Evolutionary conservation across 176 grass and related monocot species (phyloP), one percentile per base, ranked within the genome.

Genomic region (Urochloa ruziziensis): DNA sequence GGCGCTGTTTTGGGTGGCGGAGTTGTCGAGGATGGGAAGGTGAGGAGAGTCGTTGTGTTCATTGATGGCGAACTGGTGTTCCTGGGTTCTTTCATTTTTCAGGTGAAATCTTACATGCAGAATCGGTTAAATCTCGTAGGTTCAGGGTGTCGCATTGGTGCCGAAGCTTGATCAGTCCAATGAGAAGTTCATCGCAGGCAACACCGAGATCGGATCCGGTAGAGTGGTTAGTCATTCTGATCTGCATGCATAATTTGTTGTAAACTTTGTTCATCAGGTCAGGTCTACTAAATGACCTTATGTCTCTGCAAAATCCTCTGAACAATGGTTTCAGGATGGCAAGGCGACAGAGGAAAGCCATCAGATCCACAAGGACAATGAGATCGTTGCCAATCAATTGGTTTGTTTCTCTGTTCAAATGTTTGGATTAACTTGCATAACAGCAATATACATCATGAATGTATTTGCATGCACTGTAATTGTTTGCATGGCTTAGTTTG

Each of bases 11-110:
- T 40, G 47, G 83, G 51, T 59, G 79, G 58, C 17, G 58, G 73
- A 77, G 30, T 60, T 7, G 73, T 74, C 29, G 83, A 86, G 72
- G 80, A 78, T 4, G 83, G 34, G 36, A 60, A 86, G 88, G 88
- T 90, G 83, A 29, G 76, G 18, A 32, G 2, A 10, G 3, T 13
- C n/a, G 30, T 33, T 3, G 27, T 4, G 4, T 89, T 76, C 53
- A 29, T 63, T 54, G 11, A 2, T 77, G 37, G 49, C 2, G 4
- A 34, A 23, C 1, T 1, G n/a, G 15, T 21, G 37, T 62, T 81
- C 27, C 39, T 56, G 15, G 18, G 27, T 13, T 23, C 37, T 71
- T 82, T 21, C 19, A 11, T 10, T 10, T 85, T 53, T 47, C 49
- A 35, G 10, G 19, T 57, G 42, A 73, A 72, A 78, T 30, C 34